Evolutionary conservation across 192 early-diverging fungal species (phyloP), one percentile per base, ranked within the genome.

Genomic region (Coemansia sp.): DNA sequence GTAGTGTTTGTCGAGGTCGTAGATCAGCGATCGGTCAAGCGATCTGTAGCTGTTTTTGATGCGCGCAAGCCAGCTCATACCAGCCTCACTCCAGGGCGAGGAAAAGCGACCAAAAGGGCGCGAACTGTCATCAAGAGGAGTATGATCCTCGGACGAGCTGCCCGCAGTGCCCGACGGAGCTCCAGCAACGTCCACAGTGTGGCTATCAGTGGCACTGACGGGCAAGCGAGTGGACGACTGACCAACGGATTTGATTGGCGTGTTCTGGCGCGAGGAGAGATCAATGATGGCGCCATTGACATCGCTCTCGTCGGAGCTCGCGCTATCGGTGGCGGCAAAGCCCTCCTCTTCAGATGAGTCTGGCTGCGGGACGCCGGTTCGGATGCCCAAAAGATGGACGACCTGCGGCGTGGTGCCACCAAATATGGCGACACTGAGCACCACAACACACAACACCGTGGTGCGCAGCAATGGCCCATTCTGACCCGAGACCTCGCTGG

Each of bases 381-480:
- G 78, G 65, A 98, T 91, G 5, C 86, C 85, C 10, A 94, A 74
- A 49, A 86, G 78, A 57, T 89, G 85, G 18, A 98, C 73, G 64
- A 95, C 92, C 38, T 85, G 78, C 23, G 87, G 89, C 2, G 92
- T 94, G 0, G 92, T 93, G 12, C 97, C 95, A 48, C 97, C 97
- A 77, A 98, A 92, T 8, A 95, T 81, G 18, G 93, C 83, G 14
- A 98, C 90, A 27, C 91, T 93, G 4, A 96, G 68, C 22, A 97
- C 94, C 18, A 97, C 96, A 3, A 97, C 92, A 14, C 95, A 88
- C 49, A 98, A 72, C 22, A 94, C 94, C 4, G 94, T 97, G 0
- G 94, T 93, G 25, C 88, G 89, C 69, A 96, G 85, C 31, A 91
- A 86, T 7, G 87, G 73, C 4, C 84, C 90, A 23, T 80, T 85